phyloP scores from a whole-genome alignment of 2,329 filamentous ascomycete genomes.

The Penicillium sp. region DNA sequence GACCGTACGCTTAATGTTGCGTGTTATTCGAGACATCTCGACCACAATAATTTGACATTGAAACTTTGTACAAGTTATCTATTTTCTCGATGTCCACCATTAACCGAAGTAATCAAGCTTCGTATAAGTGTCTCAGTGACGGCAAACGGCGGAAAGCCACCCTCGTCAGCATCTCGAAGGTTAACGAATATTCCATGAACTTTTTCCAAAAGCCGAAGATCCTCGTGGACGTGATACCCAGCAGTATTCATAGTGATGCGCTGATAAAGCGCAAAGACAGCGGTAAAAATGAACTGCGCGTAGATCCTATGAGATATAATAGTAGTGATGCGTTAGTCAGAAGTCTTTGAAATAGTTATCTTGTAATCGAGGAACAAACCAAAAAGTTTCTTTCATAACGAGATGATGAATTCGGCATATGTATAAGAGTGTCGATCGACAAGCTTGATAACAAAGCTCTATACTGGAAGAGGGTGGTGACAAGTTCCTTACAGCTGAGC shows the following conservation, averaged over 20 bases:
- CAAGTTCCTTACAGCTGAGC: background rate
- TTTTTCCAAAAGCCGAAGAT: conserved; percentile 7
- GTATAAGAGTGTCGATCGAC: conserved; percentile 12
- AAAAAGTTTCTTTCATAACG: conserved; percentile 6
- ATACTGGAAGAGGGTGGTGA: conserved; percentile 13
- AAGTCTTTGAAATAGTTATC: background rate
- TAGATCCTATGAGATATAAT: conserved; percentile 8
- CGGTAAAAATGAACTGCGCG: conserved; percentile 13
- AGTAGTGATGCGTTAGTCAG: background rate
- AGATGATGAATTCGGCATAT: conserved; percentile 6
- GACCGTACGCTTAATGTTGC: no score
- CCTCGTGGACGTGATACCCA: background rate
- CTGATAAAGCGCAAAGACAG: conserved; percentile 10
- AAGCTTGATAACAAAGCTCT: conserved; percentile 13
- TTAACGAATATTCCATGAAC: background rate
- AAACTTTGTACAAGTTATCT: background rate
- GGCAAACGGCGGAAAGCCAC: conserved; percentile 3
- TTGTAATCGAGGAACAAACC: background rate
- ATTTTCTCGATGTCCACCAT: background rate
- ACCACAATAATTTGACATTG: background rate
- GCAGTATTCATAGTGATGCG: background rate
- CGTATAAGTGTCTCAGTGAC: conserved; percentile 4
- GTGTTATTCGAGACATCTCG: background rate
- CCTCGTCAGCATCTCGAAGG: background rate
- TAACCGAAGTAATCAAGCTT: background rate